A percentile compares a stretch with the other conserved stretches of the same genome.
Evolutionary conservation across 108 stramenopile genomes (phyloP).

Genomic region (Conticribra guillardii): DNA sequence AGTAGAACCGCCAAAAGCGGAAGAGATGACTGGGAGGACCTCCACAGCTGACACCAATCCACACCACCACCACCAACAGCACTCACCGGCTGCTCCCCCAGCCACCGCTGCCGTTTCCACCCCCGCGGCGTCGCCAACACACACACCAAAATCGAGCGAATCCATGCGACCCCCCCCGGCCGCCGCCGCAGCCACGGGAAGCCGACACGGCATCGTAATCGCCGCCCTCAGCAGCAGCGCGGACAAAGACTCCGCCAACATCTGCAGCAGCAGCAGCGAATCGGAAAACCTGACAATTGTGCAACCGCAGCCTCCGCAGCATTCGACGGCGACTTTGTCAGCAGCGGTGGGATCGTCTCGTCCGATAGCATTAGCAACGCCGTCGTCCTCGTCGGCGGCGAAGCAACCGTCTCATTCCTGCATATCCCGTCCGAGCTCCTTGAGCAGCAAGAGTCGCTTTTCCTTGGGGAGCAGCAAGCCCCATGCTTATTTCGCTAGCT

Average conservation of each 20-base stretch:
- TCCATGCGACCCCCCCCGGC: not conserved
- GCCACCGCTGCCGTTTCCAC: not conserved
- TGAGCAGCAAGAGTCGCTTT: not conserved
- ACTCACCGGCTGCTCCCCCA: not conserved
- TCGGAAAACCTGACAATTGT: not conserved
- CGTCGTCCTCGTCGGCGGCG: not conserved
- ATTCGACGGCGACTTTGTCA: not conserved
- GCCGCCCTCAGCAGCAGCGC: not conserved
- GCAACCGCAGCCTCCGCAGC: not conserved
- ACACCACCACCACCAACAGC: too few species aligned
- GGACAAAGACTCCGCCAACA: not conserved
- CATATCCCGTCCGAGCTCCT: not conserved
- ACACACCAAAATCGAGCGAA: not conserved
- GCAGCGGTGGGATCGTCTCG: not conserved
- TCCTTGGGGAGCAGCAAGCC: not conserved
- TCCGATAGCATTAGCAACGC: not conserved
- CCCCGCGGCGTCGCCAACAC: not conserved
- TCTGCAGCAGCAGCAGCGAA: conserved; percentile 1
- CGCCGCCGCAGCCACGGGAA: not conserved
- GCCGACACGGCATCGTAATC: too few species aligned
- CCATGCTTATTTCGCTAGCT: conserved; percentile 41
- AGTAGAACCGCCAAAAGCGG: not conserved
- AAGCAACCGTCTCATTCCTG: not conserved
- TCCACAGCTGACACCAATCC: not conserved
- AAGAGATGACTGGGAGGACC: not conserved